Base-by-base conservation (phyloP, 345 rosid genomes). In the Alliaria petiolata region DNA sequence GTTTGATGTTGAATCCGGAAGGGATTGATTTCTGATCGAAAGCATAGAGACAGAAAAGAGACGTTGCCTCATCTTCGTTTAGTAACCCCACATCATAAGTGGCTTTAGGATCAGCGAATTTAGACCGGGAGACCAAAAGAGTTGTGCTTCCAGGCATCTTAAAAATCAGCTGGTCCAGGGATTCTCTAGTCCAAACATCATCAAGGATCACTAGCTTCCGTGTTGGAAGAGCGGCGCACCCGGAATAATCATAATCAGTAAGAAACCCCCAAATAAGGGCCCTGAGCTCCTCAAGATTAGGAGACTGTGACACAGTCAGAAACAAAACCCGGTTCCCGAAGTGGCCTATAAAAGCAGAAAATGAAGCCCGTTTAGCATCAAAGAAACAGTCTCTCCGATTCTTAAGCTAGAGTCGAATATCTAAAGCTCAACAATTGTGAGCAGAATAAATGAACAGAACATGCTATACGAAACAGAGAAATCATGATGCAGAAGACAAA, bases 231-330 rank as follows among this genome's bases (percentile, higher is more conserved):
- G 26, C 3, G 26, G 26, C 26, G 3, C 26, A 1, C 1, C 17
- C 75, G 83, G 15, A 4, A 6, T 14, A 17, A 8, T 25, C 26
- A 25, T 25, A 25, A 42, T 14, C 86, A 36, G 75, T 51, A 25
- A 90, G n/a, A 63, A 76, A 85, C n/a, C 71, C 69, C 80, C 43
- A 25, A 8, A 90, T 82, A 65, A 7, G 71, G 6, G 73, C 51
- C 74, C 62, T 85, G 28, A 93, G 55, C 10, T 47, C 76, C 60
- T 84, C 89, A 49, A 85, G n/a, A 72, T 86, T 70, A 3, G 98
- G 98, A 47, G 96, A 90, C 63, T 83, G 91, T 16, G 98, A 93
- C 17, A 89, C 93, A 0, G 86, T 89, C 76, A 89, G 65, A 79
- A 84, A 89, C 81, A 89, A 73, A 74, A 89, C 59, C 70, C 64